Evolutionary conservation across 768 basidiomycete species (phyloP).

Genomic region (Boletales sp.): DNA sequence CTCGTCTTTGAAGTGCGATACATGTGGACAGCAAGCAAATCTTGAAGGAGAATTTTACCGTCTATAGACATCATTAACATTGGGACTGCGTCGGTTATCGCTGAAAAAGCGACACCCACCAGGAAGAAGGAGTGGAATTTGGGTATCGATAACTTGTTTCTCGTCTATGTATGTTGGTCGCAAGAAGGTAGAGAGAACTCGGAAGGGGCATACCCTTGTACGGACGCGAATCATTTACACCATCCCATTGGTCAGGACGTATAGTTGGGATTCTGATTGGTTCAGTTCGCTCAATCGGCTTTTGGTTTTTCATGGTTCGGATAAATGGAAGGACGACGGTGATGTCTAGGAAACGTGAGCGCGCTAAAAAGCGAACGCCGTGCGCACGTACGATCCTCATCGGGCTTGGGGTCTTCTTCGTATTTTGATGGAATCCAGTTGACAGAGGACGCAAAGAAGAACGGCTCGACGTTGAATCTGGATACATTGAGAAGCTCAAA

Average conservation of each 20-base stretch:
- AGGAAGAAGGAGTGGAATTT: too few species aligned
- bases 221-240: background rate
- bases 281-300: conserved; percentile 7
- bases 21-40: too few species aligned
- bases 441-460: conserved; percentile 60
- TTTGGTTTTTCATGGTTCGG: too few species aligned
- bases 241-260: background rate
- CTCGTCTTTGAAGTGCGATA: too few species aligned
- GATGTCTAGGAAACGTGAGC: conserved; percentile 16
- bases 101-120: too few species aligned
- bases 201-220: conserved; percentile 13
- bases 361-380: conserved; percentile 21
- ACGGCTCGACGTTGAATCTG: conserved; percentile 58
- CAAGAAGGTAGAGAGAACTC: background rate
- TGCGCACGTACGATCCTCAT: conserved; percentile 47
- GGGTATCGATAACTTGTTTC: too few species aligned
- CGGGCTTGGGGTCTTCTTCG: conserved; percentile 44
- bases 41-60: too few species aligned
- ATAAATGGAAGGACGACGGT: too few species aligned
- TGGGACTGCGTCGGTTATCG: background rate
- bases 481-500: background rate
- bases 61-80: too few species aligned
- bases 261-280: conserved; percentile 13
- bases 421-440: conserved; percentile 70
- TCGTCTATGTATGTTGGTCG: background rate